Evolutionary conservation across 2,329 filamentous ascomycete genomes (phyloP), one percentile per base, ranked within the genome.

Genomic region (Pseudopyrenochaeta lycopersici): DNA sequence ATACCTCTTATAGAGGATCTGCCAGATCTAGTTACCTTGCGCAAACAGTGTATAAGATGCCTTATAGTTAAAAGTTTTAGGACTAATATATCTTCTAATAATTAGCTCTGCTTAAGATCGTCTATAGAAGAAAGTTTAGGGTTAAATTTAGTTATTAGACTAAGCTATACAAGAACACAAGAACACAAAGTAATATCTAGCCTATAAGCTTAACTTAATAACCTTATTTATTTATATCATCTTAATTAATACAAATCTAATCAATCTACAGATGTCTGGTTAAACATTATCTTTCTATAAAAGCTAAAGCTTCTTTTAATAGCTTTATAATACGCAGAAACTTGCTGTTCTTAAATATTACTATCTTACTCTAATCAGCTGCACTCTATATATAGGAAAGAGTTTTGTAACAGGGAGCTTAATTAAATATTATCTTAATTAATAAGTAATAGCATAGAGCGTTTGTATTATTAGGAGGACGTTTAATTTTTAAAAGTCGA

Each of bases 171-270:
- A 21, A 49, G 36, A 42, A 43, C 46, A 43, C 46, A 27, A 36
- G 36, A 32, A 49, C 46, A 49, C 38, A 27, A 42, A 41, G 35
- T 36, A 40, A 66, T 36, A 64, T 57, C 43, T 42, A 35, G n/a
- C 54, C 53, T 44, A 66, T 64, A 1, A 60, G 42, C 15, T 45
- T 17, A 11, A 66, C 61, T 35, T 61, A 56, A 15, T 54, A 35
- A 44, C 52, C 55, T 18, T 52, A 54, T 44, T 66, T 56, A 5
- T 36, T 29, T 11, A 45, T 48, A 36, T 62, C 47, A 9, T 38
- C 45, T 49, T 66, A 61, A 32, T 62, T 45, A 23, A 66, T 56
- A 39, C 58, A 66, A 9, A 66, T 55, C 33, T 57, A 49, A 49
- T 66, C 61, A 36, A 64, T 56, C 63, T 61, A 66, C 17, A 49